phyloP scores from a whole-genome alignment of 164 flowering plant genomes.

The Dillenia turbinata region DNA sequence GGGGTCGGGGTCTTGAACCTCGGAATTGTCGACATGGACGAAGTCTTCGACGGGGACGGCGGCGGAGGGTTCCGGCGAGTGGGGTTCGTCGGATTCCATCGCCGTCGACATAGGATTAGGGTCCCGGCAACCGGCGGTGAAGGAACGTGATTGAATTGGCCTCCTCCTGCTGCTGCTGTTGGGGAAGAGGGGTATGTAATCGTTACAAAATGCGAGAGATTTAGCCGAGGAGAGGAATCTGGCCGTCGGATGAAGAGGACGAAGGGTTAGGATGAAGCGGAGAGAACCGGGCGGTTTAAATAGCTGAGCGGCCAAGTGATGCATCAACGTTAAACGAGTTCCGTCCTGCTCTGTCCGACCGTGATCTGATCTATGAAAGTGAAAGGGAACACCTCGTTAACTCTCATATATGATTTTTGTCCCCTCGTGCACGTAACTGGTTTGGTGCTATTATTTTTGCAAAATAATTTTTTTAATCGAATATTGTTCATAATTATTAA shows the following conservation, averaged over 20 bases:
- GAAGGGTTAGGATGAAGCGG: conserved; percentile 1
- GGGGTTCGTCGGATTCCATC: conserved; percentile 22
- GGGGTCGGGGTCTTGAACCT: conserved; percentile 12
- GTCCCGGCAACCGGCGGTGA: conserved; percentile 1
- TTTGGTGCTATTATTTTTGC: too few species aligned
- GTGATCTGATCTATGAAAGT: too few species aligned
- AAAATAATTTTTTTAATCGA: too few species aligned
- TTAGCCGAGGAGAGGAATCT: conserved; percentile 1
- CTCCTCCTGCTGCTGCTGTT: too few species aligned
- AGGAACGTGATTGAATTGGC: not conserved
- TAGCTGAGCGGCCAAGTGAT: conserved; percentile 13
- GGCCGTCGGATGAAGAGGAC: conserved; percentile 4
- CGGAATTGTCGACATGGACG: conserved; percentile 21
- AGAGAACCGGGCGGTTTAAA: conserved; percentile 17
- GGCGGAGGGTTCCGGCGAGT: conserved; percentile 16
- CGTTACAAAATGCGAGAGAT: not conserved
- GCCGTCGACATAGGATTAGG: not conserved
- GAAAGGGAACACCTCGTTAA: too few species aligned
- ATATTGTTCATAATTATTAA: too few species aligned
- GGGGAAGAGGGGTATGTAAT: too few species aligned
- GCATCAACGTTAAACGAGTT: too few species aligned
- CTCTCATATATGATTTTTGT: too few species aligned
- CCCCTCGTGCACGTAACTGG: too few species aligned
- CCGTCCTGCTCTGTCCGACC: too few species aligned
- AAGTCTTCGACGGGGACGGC: conserved; percentile 25